Percentiles rank a stretch among this genome's conserved stretches.
These are phyloP conservation scores for Yamadazyma diddensiae DNA, from an alignment of 1,139 yeast genomes.

Conservation along the genomic window DNA sequence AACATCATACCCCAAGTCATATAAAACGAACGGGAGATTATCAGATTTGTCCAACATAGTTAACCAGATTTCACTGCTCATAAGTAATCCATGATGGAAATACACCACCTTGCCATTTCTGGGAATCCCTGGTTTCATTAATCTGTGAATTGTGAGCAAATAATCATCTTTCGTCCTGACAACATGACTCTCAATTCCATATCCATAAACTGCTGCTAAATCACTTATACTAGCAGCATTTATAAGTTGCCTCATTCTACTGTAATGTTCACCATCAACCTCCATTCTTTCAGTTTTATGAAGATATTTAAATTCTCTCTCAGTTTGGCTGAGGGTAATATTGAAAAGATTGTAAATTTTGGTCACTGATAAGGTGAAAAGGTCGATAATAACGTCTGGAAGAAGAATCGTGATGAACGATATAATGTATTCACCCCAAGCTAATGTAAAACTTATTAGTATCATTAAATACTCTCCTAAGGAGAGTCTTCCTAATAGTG, in stretches of 20 bases:
- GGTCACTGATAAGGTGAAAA: slow-evolving; percentile 28
- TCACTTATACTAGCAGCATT: slow-evolving; percentile 32
- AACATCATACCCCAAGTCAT: slow-evolving; percentile 84
- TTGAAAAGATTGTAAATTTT: slow-evolving; percentile 27
- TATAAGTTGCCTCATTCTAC: slow-evolving; percentile 14
- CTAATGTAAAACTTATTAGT: slow-evolving; percentile 31
- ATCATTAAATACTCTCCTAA: slow-evolving; percentile 38
- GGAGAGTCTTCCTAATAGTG: slow-evolving; percentile 35
- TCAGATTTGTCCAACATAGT: slow-evolving; percentile 60
- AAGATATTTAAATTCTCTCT: slow-evolving; percentile 9
- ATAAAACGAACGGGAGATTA: slow-evolving; percentile 73
- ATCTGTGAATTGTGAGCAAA: slow-evolving; percentile 34
- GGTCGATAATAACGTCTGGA: slow-evolving; percentile 29
- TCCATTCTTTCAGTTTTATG: slow-evolving; percentile 14
- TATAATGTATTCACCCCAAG: slow-evolving; percentile 41
- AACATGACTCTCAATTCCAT: slow-evolving; percentile 35
- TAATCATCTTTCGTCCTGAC: slow-evolving; percentile 40
- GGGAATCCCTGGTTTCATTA: slow-evolving; percentile 15
- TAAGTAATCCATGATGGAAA: slow-evolving; percentile 86
- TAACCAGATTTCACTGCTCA: slow-evolving; percentile 91
- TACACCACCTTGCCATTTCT: slow-evolving; percentile 56
- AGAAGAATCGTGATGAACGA: slow-evolving; percentile 32
- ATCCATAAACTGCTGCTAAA: slow-evolving; percentile 39
- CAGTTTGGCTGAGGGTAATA: slow-evolving; percentile 15
- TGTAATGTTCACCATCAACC: slow-evolving; percentile 5